These are phyloP conservation scores for Sphagnum contortum DNA, from an alignment of 225 moss, liverwort and hornwort genomes.

Conservation along the genomic window DNA sequence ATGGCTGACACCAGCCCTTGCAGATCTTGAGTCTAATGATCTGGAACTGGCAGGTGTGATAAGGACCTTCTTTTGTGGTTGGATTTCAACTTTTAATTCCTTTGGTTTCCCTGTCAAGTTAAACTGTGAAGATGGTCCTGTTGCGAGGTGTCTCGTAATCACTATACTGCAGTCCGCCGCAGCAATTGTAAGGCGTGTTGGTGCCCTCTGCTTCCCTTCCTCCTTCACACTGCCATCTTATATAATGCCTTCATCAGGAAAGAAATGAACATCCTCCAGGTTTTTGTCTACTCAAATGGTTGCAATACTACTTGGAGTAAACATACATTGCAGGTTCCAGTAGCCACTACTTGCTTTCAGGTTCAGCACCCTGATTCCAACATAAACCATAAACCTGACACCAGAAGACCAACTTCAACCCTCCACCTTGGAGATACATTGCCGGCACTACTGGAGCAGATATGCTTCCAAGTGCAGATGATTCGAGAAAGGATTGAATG, in stretches of 20 bases:
- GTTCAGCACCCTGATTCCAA: no score
- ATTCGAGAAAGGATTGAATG: no score
- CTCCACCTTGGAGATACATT: no score
- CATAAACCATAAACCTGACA: no score
- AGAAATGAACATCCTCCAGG: no score
- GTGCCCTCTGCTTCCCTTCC: slow-evolving; percentile 56
- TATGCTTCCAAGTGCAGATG: no score
- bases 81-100: slow-evolving; percentile 7
- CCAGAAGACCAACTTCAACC: no score
- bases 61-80: slow-evolving; percentile 19
- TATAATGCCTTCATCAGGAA: not conserved
- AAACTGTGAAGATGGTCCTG: slow-evolving; percentile 30
- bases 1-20: slow-evolving; percentile 3
- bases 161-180: slow-evolving; percentile 77
- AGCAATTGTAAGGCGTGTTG: slow-evolving; percentile 80
- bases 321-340: no score
- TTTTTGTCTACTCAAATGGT: no score
- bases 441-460: no score
- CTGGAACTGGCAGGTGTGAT: slow-evolving; percentile 19
- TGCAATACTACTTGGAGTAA: no score
- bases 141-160: slow-evolving; percentile 62
- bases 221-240: slow-evolving; percentile 43
- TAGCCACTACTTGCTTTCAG: no score
- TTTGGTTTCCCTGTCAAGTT: slow-evolving; percentile 19
- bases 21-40: slow-evolving; percentile 3